Evolutionary conservation across 2,329 filamentous ascomycete species (phyloP).

Genomic region (Fusarium temperatum): DNA sequence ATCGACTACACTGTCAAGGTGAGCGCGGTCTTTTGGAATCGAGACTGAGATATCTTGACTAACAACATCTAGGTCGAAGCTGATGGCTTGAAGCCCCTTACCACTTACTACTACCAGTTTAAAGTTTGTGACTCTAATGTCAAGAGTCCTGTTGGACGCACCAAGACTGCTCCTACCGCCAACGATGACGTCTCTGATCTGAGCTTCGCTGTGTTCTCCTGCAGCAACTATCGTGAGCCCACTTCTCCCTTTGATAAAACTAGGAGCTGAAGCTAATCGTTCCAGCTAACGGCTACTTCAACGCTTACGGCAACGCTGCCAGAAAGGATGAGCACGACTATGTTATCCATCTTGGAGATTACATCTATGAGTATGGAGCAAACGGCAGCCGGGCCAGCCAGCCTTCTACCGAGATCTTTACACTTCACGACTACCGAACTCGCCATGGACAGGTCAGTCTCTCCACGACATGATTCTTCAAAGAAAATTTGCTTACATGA

Average conservation of each 20-base stretch:
- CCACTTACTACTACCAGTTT: slow-evolving; percentile 76
- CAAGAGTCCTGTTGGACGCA: slow-evolving; percentile 70
- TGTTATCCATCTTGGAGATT: slow-evolving; percentile 67
- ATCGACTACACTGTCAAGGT: slow-evolving; percentile 81
- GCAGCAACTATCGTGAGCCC: slow-evolving; percentile 66
- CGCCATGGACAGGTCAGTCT: slow-evolving; percentile 39
- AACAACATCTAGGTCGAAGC: slow-evolving; percentile 66
- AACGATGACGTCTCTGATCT: slow-evolving; percentile 66
- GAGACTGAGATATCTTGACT: not conserved
- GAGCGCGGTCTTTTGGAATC: not conserved
- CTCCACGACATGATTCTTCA: fast-evolving
- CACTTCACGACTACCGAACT: slow-evolving; percentile 54
- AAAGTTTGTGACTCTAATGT: slow-evolving; percentile 70
- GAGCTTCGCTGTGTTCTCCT: slow-evolving; percentile 75
- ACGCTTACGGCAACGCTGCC: slow-evolving; percentile 66
- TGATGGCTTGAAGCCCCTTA: slow-evolving; percentile 67
- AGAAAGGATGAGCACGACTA: slow-evolving; percentile 69
- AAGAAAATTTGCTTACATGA: fast-evolving
- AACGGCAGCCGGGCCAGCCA: slow-evolving; percentile 41
- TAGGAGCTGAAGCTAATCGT: not conserved
- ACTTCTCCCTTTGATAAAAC: fast-evolving
- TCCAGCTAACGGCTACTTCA: slow-evolving; percentile 61
- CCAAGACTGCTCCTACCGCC: slow-evolving; percentile 72
- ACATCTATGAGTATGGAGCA: slow-evolving; percentile 67
- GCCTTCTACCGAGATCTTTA: slow-evolving; percentile 17